Evolutionary conservation across 1,139 yeast genomes (phyloP), one percentile per base, ranked within the genome.

Genomic region (Kurtzmaniella quercitrusa): DNA sequence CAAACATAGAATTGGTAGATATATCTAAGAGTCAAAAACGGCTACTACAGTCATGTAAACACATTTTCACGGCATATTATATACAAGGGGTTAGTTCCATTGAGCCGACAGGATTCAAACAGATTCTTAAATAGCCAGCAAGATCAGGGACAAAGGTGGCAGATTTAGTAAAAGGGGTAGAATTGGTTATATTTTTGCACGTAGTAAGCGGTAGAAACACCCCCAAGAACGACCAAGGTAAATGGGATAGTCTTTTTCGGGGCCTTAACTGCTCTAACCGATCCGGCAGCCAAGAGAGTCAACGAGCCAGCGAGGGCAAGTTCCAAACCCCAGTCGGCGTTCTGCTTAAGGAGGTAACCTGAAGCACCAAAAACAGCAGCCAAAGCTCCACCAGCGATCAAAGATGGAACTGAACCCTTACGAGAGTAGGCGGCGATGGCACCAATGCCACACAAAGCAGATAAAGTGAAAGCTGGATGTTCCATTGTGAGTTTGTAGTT

Each of bases 301-400:
- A 80, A 57, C 18, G 95, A 83, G 1, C 91, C 77, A 9, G 82
- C 86, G 44, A 89, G 68, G 1, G 96, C 96, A 37, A 85, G 59
- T 59, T 87, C 93, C 51, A 90, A 72, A 29, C 96, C 97, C 66
- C 79, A 80, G 59, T 86, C 89, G 48, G 81, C 82, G 59, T 88
- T 87, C 47, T 82, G 69, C 50, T 79, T 76, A 51, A 88, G 70
- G 53, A 90, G 71, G 63, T 87, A 86, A 31, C 95, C 96, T 1
- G 96, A 85, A 46, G 73, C 60, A 17, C 89, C 94, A 62, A 82
- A 91, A 38, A 85, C 62, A 4, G 79, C 73, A 10, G 94, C 81
- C 50, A 89, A 73, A 0, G 84, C 69, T 9, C 83, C 57, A 27
- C 97, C 97, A 2, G 94, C 95, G 39, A 82, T 66, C 45, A 90